These are phyloP conservation scores for Krasilnikovozyma curviuscula DNA, from an alignment of 768 basidiomycete species.

Conservation along the genomic window DNA sequence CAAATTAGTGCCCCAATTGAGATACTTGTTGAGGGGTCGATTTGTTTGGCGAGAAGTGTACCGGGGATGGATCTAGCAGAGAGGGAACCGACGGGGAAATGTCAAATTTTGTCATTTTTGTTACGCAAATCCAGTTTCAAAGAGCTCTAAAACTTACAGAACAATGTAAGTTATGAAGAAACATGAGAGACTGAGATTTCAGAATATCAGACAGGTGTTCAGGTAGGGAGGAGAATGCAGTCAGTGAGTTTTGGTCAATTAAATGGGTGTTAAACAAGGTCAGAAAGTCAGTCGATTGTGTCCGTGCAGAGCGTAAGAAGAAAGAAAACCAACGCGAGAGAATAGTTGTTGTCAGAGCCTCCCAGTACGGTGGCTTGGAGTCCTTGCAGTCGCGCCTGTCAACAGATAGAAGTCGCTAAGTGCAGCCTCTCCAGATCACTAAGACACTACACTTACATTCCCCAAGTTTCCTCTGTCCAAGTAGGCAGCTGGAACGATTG, in stretches of 20 bases:
- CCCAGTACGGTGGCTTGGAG: conserved; percentile 23
- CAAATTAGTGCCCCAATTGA: conserved; percentile 27
- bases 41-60: conserved; percentile 24
- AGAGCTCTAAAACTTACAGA: too few relatives aligned
- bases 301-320: too few relatives aligned
- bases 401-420: not conserved
- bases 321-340: conserved; percentile 20
- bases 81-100: too few relatives aligned
- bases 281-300: too few relatives aligned
- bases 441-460: not conserved
- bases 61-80: conserved; percentile 29
- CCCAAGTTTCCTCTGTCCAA: conserved; percentile 27
- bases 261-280: too few relatives aligned
- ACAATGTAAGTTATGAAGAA: conserved; percentile 22
- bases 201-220: not conserved
- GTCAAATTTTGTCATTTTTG: too few relatives aligned
- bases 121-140: too few relatives aligned
- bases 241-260: too few relatives aligned
- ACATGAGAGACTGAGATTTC: not conserved
- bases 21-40: conserved; percentile 26
- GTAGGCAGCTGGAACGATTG: too few relatives aligned
- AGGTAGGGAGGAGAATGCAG: not conserved
- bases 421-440: not conserved
- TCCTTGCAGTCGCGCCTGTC: conserved; percentile 22
- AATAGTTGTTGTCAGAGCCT: conserved; percentile 23